Base-by-base conservation (phyloP, 257 asterid genomes). In the Rhazya stricta region DNA sequence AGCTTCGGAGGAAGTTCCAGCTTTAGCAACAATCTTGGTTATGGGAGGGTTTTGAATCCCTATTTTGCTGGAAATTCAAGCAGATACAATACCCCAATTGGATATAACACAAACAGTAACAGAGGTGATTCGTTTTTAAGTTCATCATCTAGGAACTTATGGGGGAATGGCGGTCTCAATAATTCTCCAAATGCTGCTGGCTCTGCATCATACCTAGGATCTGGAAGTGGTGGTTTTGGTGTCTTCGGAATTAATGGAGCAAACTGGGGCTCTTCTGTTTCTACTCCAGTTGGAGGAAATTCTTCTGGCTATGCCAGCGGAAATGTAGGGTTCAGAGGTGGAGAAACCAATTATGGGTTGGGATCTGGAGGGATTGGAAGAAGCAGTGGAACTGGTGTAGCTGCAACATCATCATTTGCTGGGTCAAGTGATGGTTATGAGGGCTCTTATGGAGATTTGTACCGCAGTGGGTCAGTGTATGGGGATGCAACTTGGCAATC, bases 151-250 rank as follows among this genome's bases (percentile, higher is more conserved):
- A 81, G 90, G 86, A 89, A 78, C 77, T 81, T 86, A 46, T 85
- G 97, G 96, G 96, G 94, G 74, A 91, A 84, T 48, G 87, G 91
- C 42, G 89, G 89, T 42, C 84, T 87, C 60, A 85, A 82, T 74
- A 77, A 70, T 66, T 88, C 96, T 43, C 80, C 88, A 69, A 84
- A 81, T 74, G 75, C 86, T 80, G 88, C 83, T 15, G 78, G 81
- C 74, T 76, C 89, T 25, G 91, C 87, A 78, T 88, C 96, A 10
- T 89, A 80, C 84, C 77, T 87, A 56, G 90, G 89, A 67, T 87
- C 90, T 42, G 92, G 83, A 58, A 86, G 78, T 56, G 86, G 92
- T 67, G 85, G 86, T 27, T 84, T 90, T 58, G 94, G 95, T 48
- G 89, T 87, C 68, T 90, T 88, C 81, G 94, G 94, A 62, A 87